These are phyloP conservation scores for Penicillium silybi DNA, from an alignment of 495 filamentous ascomycete species.

Conservation along the genomic window DNA sequence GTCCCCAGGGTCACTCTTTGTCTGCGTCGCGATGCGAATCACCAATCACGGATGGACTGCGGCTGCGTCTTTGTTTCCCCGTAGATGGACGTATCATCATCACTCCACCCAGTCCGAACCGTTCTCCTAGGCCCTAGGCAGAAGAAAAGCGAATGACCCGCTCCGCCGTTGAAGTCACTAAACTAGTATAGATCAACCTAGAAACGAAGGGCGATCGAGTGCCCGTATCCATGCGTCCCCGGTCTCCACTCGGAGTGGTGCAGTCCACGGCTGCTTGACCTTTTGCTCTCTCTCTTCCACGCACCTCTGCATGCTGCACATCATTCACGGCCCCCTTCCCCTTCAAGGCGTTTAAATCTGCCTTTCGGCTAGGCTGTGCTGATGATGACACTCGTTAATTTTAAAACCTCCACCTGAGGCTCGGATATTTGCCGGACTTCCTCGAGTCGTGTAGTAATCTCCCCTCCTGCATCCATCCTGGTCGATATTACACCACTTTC, in stretches of 20 bases:
- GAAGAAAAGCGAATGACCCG: neutral
- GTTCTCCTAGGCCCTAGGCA: neutral
- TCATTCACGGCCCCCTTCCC: constrained; percentile 19
- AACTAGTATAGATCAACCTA: constrained; percentile 10
- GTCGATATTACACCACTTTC: constrained; percentile 44
- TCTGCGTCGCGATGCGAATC: neutral
- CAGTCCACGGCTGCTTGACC: neutral
- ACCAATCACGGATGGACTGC: neutral
- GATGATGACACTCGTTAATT: constrained; percentile 14
- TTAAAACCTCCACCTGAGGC: constrained; percentile 5
- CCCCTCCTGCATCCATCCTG: constrained; percentile 39
- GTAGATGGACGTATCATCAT: constrained; percentile 21
- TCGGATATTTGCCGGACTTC: constrained; percentile 18
- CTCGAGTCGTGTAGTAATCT: constrained; percentile 15
- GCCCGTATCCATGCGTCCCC: neutral
- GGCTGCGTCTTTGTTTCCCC: neutral
- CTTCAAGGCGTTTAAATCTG: constrained; percentile 9
- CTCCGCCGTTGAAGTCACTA: constrained; percentile 5
- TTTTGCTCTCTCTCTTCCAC: neutral
- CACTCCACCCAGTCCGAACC: constrained; percentile 21
- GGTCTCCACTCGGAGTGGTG: neutral
- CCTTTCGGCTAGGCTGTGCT: constrained; percentile 10
- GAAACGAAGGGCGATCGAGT: neutral
- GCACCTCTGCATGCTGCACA: constrained; percentile 35
- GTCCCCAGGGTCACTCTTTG: constrained; percentile 1